Conservation (phyloP, 176 grass and related monocot genomes). For the Oryza meyeriana region DNA sequence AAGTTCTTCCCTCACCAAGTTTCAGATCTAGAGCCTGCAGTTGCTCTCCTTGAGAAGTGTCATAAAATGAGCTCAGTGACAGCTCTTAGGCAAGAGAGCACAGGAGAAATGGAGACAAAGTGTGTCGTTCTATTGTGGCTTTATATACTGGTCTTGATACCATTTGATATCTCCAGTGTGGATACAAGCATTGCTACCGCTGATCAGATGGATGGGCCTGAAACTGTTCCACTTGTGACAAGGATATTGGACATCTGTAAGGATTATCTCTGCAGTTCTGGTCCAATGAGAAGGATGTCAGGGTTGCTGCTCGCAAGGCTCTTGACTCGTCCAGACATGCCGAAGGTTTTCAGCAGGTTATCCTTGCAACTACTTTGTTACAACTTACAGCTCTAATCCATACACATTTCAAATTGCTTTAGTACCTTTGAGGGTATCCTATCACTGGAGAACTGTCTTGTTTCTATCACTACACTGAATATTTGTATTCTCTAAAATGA, state of each 20-base stretch:
- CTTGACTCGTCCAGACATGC: constrained; percentile 95
- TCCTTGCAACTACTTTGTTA: constrained; percentile 35
- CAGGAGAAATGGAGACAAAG: constrained; percentile 97
- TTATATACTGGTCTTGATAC: constrained; percentile 95
- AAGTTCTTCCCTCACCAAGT: constrained; percentile 98
- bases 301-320: constrained; percentile 88
- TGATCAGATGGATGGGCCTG: constrained; percentile 34
- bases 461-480: constrained; percentile 18
- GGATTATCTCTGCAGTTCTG: constrained; percentile 88
- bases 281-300: constrained; percentile 98
- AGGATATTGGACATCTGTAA: constrained; percentile 90
- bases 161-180: constrained; percentile 94
- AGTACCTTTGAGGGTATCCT: constrained; percentile 9
- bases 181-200: constrained; percentile 66
- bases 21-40: constrained; percentile 86
- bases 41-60: constrained; percentile 77
- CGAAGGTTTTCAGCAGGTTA: constrained; percentile 72
- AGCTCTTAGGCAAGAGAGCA: constrained; percentile 82
- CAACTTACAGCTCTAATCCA: constrained; percentile 20
- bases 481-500: constrained; percentile 17
- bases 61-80: constrained; percentile 51
- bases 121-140: constrained; percentile 95
- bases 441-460: constrained; percentile 15
- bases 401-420: constrained; percentile 24
- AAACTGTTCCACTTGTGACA: constrained; percentile 69